Evolutionary conservation across 2,329 filamentous ascomycete species (phyloP), one percentile per base, ranked within the genome.

Genomic region (Pezicula neosporulosa): DNA sequence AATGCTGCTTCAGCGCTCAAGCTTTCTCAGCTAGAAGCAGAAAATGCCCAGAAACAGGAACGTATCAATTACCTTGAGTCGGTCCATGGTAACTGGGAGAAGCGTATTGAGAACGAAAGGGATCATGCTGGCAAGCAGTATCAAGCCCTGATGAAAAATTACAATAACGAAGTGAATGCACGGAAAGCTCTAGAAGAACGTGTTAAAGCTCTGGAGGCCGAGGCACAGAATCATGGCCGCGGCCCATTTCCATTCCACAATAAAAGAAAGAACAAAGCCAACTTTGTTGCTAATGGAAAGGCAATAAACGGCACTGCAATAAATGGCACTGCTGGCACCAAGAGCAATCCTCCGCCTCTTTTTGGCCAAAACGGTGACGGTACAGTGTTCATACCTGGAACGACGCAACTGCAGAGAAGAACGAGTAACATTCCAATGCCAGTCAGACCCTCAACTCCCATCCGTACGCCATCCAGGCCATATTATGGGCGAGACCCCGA

Each of bases 111-210:
- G 21, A 55, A 57, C 7, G 56, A 62, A 44, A 46, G 47, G 4
- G 59, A 56, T n/a, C 55, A 59, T 28, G 54, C 56, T 19, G 57
- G 50, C 6, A 53, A 59, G 9, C 57, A 55, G 44, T 58, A 60
- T 38, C 54, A 53, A 42, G 50, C 50, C 1, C 47, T 60, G 2
- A 56, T 59, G 48, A 55, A 59, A 21, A 56, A 56, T 16, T 56
- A 53, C 4, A 55, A 59, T n/a, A 48, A 51, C 13, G 56, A 59
- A 38, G 19, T 59, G 7, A 50, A 54, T 24, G 33, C 36, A 28
- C 49, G 55, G 21, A 52, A 59, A 9, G 48, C 47, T 9, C 47
- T 56, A 4, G 56, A 60, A 44, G 47, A 56, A 16, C 52, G 48
- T 3, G 37, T 57, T 3, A 56, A 52, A 37, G 33, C 43, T 8